Percentiles rank a stretch among this genome's conserved stretches.
Conservation (phyloP, 208 protist species). For the Wallacemonas rigidus region DNA sequence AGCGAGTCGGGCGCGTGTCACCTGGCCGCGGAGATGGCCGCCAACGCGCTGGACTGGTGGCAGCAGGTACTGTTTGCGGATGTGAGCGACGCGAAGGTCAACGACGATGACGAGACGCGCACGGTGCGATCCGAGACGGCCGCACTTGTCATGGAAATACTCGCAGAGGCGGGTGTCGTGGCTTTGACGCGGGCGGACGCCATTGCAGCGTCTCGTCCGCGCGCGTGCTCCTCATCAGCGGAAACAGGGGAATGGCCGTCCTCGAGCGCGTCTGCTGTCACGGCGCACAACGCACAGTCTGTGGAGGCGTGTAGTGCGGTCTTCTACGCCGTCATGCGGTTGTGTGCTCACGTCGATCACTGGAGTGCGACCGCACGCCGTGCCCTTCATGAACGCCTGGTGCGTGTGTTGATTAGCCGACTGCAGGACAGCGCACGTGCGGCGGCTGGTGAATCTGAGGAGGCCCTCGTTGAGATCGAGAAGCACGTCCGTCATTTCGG, state of each 20-base stretch:
- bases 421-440: not conserved
- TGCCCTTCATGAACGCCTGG: constrained; percentile 11
- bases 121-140: not conserved
- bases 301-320: constrained; percentile 46
- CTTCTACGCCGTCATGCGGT: constrained; percentile 49
- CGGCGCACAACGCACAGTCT: constrained; percentile 2
- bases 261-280: not conserved
- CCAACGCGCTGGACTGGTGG: constrained; percentile 31
- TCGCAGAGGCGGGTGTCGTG: constrained; percentile 41
- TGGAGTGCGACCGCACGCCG: not conserved
- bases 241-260: no score
- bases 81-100: constrained; percentile 10
- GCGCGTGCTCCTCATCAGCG: not conserved
- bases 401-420: not conserved
- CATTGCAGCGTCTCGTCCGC: not conserved
- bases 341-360: constrained; percentile 31
- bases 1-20: constrained; percentile 25
- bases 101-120: not conserved
- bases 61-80: constrained; percentile 29
- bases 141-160: constrained; percentile 42
- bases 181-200: constrained; percentile 19
- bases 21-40: constrained; percentile 33
- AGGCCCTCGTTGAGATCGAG: not conserved
- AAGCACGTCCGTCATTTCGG: not conserved
- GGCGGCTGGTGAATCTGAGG: no score